Conservation (phyloP, 2,329 filamentous ascomycete genomes). For the Ceratocystis alfenasii region DNA sequence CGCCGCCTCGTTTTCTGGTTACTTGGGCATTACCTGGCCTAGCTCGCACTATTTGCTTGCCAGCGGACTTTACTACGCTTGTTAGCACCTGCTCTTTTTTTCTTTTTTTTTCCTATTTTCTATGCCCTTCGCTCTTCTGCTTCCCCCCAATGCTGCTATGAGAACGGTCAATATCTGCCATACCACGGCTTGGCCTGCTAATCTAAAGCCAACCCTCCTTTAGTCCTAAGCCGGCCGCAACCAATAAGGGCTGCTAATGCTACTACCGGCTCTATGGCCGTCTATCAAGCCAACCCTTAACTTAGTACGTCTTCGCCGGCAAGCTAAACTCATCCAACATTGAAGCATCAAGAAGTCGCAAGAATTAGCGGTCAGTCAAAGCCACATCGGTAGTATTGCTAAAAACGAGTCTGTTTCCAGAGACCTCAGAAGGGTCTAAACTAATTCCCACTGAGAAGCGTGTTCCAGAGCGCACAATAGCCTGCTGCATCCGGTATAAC, state of each 20-base stretch:
- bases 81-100: not conserved
- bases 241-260: no score
- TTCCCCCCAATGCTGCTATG: not conserved
- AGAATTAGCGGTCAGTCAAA: no score
- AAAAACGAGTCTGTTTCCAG: not conserved
- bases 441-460: not conserved
- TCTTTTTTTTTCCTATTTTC: not conserved
- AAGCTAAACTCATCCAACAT: no score
- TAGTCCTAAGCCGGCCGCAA: no score
- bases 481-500: conserved; percentile 2
- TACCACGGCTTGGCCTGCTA: not conserved
- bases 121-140: not conserved
- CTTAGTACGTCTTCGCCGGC: no score
- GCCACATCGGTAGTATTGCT: not conserved
- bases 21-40: not conserved
- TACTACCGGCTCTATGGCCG: no score
- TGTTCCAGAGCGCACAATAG: not conserved
- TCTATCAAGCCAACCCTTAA: no score
- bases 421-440: not conserved
- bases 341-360: no score
- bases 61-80: not conserved
- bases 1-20: not conserved
- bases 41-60: not conserved
- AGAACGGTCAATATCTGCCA: not conserved
- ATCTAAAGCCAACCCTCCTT: no score